phyloP scores from a whole-genome alignment of 2,329 filamentous ascomycete genomes.

The Beauveria australis region DNA sequence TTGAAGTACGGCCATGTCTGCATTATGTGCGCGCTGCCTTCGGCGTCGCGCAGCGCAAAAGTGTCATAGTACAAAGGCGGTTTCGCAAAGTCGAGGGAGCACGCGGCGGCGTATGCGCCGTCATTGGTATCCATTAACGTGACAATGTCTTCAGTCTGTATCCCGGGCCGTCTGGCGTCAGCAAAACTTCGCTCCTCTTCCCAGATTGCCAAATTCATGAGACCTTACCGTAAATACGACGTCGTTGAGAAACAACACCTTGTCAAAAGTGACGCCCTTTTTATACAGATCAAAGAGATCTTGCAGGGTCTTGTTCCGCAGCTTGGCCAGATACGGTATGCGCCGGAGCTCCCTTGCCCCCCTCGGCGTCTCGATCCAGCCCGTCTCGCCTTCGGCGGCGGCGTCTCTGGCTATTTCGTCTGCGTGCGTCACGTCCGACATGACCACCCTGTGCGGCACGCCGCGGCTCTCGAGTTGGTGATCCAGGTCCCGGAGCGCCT shows the following conservation, averaged over 20 bases:
- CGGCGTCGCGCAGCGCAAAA: slow-evolving; percentile 49
- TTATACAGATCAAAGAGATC: slow-evolving; percentile 45
- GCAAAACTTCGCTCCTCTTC: neutral
- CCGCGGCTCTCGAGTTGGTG: slow-evolving; percentile 40
- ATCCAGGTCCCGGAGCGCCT: slow-evolving; percentile 49
- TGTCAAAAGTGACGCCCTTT: slow-evolving; percentile 46
- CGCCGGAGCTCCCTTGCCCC: slow-evolving; percentile 50
- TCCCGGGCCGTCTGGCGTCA: neutral
- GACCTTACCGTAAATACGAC: slow-evolving; percentile 49
- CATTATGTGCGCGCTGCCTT: slow-evolving; percentile 42
- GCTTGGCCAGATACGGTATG: slow-evolving; percentile 58
- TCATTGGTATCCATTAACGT: slow-evolving; percentile 47
- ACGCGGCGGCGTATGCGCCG: slow-evolving; percentile 53
- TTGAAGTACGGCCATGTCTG: slow-evolving; percentile 54
- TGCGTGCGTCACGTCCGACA: slow-evolving; percentile 51
- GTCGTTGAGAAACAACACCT: slow-evolving; percentile 55
- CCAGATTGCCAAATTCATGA: neutral
- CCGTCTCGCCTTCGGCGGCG: slow-evolving; percentile 30
- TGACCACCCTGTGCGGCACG: slow-evolving; percentile 45
- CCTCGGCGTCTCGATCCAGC: slow-evolving; percentile 56
- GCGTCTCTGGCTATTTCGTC: slow-evolving; percentile 42
- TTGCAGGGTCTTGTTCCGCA: slow-evolving; percentile 56
- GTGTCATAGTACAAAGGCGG: slow-evolving; percentile 52
- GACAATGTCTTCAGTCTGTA: slow-evolving; percentile 45
- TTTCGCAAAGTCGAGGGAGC: slow-evolving; percentile 50